These are phyloP conservation scores for Candida glucosophila DNA, from an alignment of 1,139 yeast species.

Conservation along the genomic window DNA sequence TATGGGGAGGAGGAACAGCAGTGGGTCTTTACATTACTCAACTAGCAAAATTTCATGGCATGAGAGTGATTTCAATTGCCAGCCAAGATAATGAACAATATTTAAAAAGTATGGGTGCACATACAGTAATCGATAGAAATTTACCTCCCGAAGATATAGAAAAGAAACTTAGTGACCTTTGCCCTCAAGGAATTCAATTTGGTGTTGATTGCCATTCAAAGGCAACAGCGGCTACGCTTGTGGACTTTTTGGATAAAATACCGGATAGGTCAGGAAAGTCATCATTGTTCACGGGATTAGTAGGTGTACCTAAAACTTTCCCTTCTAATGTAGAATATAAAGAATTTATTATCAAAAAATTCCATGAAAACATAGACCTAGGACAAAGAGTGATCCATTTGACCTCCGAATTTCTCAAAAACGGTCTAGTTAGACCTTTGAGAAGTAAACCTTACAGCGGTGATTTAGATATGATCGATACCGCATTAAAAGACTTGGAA, in stretches of 20 bases:
- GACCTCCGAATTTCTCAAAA: slow-evolving; percentile 21
- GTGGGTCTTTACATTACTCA: slow-evolving; percentile 37
- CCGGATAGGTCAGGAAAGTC: slow-evolving; percentile 5
- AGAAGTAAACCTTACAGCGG: slow-evolving; percentile 26
- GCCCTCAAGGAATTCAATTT: slow-evolving; percentile 14
- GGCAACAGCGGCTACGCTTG: slow-evolving; percentile 24
- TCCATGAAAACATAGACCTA: slow-evolving; percentile 33
- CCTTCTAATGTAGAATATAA: slow-evolving; percentile 16
- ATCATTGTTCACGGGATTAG: slow-evolving; percentile 28
- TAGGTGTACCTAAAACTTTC: slow-evolving; percentile 22
- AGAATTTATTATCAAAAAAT: slow-evolving; percentile 29
- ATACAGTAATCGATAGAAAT: slow-evolving; percentile 28
- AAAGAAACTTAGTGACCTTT: background rate
- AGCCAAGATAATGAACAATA: slow-evolving; percentile 22
- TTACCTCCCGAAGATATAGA: slow-evolving; percentile 15
- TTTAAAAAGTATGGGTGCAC: slow-evolving; percentile 28
- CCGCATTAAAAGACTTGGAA: slow-evolving; percentile 30
- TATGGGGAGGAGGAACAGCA: slow-evolving; percentile 45
- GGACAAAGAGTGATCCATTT: slow-evolving; percentile 25
- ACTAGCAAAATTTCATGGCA: slow-evolving; percentile 29
- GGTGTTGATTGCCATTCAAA: slow-evolving; percentile 40
- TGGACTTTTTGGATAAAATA: slow-evolving; percentile 15
- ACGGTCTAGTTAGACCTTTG: slow-evolving; percentile 20
- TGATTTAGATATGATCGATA: slow-evolving; percentile 20
- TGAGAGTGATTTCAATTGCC: slow-evolving; percentile 33